These are phyloP conservation scores for Claviceps maximensis DNA, from an alignment of 2,329 filamentous ascomycete genomes.

Conservation along the genomic window DNA sequence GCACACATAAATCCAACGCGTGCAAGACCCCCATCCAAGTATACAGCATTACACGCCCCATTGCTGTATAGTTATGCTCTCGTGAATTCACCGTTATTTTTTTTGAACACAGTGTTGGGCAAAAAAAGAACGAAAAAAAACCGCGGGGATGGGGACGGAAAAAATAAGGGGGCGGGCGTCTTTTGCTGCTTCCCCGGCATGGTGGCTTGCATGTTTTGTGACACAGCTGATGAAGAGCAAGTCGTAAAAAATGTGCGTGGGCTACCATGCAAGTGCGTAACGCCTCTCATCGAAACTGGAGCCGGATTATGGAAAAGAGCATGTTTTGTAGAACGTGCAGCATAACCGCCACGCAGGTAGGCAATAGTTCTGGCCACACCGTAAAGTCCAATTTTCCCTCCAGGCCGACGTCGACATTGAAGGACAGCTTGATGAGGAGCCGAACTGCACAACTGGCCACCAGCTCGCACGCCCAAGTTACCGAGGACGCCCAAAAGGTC, in stretches of 20 bases:
- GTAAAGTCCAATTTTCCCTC: constrained; percentile 53
- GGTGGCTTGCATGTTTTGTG: background rate
- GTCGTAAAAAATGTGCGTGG: background rate
- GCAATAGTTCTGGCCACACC: constrained; percentile 54
- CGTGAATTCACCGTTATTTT: background rate
- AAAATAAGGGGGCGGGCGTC: background rate
- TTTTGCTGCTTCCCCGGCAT: background rate
- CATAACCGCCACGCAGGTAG: constrained; percentile 51
- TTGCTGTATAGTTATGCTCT: background rate
- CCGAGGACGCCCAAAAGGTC: constrained; percentile 48
- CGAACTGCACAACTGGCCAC: constrained; percentile 47
- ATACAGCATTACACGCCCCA: background rate
- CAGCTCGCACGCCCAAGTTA: constrained; percentile 57
- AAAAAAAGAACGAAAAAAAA: background rate
- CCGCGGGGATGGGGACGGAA: background rate
- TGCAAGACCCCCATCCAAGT: background rate
- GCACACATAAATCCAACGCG: background rate
- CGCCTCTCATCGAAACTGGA: constrained; percentile 33
- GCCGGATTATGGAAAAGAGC: constrained; percentile 54
- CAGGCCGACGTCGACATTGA: constrained; percentile 47
- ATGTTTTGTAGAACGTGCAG: constrained; percentile 60
- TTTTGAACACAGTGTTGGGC: background rate
- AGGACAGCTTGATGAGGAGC: constrained; percentile 43
- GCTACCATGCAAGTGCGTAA: background rate
- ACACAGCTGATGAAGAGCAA: background rate